Conservation (phyloP, 345 rosid species). For the Euphorbia pulcherrima region DNA sequence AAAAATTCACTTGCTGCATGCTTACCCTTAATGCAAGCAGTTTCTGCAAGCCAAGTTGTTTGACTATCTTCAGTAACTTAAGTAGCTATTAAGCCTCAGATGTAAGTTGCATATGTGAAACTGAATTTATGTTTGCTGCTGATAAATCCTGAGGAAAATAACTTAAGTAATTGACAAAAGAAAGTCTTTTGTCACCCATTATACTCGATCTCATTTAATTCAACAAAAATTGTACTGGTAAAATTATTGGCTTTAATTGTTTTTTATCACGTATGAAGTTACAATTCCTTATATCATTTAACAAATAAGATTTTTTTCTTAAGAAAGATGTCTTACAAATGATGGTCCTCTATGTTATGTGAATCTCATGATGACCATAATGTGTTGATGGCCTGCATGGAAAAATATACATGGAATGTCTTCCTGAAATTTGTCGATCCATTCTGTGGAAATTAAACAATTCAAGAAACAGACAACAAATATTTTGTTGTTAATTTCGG, state of each 20-base stretch:
- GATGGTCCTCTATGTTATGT: constrained; percentile 2
- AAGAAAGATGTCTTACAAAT: background rate
- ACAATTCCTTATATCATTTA: constrained; percentile 11
- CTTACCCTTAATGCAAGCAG: background rate
- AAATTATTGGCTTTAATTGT: background rate
- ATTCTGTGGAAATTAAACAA: background rate
- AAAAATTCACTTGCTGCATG: background rate
- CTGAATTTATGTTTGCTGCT: background rate
- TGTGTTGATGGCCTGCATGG: background rate
- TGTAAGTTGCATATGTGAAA: background rate
- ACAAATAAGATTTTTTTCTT: background rate
- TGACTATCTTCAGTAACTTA: background rate
- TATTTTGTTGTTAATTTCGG: background rate
- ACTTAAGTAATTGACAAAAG: background rate
- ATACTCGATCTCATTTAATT: background rate
- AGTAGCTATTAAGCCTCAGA: background rate
- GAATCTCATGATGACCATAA: background rate
- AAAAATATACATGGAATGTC: background rate
- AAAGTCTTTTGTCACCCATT: background rate
- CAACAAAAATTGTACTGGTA: background rate
- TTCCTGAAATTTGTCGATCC: constrained; percentile 3
- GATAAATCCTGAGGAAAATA: background rate
- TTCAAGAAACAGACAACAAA: background rate
- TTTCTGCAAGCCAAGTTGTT: background rate
- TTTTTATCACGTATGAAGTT: background rate